Evolutionary conservation across 2,329 filamentous ascomycete genomes (phyloP), one percentile per base, ranked within the genome.

Genomic region (Phyllosticta paracitricarpa): DNA sequence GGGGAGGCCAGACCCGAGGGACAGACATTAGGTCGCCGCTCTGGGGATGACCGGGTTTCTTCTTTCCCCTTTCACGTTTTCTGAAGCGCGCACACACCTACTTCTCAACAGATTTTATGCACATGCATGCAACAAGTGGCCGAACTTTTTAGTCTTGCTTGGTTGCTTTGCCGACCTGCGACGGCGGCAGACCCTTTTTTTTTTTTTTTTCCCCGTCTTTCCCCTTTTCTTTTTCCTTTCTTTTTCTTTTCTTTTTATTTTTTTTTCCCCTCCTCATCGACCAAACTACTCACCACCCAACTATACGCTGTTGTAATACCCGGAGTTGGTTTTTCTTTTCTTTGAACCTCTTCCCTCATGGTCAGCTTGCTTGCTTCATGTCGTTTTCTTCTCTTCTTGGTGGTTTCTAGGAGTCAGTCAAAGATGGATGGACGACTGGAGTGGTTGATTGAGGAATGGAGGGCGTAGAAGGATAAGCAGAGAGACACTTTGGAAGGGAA

Each of bases 261-360:
- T 17, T 35, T 40, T 60, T 60, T 56, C 19, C n/a, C 9, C 17
- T 17, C n/a, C 56, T 9, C 53, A 30, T 30, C 6, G 28, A 30
- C 28, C 28, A 8, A 30, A 30, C 28, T 8, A 30, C 28, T 30
- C 28, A 30, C 4, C 28, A 30, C 5, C 52, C 57, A 58, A 28
- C 48, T 58, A 25, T 53, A 12, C 28, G 35, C 24, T 28, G 12
- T 60, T 60, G 54, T 60, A 60, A 60, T 60, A 60, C 58, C 58
- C 58, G 58, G 58, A 48, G 58, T 56, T 56, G n/a, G 58, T 60
- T 60, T 33, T 24, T 24, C n/a, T 40, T 40, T 48, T 2, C 28
- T 8, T 30, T 7, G 6, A 2, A 30, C 28, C 28, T 30, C 14
- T 48, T 48, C 40, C 40, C 40, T 48, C 40, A n/a, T n/a, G 17